Percentiles rank a stretch among this genome's conserved stretches.
Evolutionary conservation across 164 flowering plant genomes (phyloP).

Genomic region (Piper betle): DNA sequence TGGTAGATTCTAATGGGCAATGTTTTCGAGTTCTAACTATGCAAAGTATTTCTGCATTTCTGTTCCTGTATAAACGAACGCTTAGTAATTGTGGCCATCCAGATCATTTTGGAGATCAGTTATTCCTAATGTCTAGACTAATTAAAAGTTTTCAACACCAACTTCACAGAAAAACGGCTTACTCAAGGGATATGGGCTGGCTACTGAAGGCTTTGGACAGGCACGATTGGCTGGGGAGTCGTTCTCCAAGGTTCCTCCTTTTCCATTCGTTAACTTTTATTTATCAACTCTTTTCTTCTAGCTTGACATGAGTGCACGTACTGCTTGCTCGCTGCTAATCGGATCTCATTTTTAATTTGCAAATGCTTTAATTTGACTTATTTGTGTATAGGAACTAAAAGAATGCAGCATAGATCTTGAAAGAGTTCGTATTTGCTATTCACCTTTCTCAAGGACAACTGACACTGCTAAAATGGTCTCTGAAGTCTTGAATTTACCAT

Average conservation of each 20-base stretch:
- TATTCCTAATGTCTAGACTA: neutral
- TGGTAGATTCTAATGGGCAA: too few relatives aligned
- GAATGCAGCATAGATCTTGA: slow-evolving; percentile 42
- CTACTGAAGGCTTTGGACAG: slow-evolving; percentile 68
- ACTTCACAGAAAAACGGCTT: slow-evolving; percentile 62
- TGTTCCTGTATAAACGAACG: too few relatives aligned
- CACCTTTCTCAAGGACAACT: slow-evolving; percentile 85
- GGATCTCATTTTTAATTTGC: too few relatives aligned
- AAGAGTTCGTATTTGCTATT: slow-evolving; percentile 78
- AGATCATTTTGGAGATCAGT: neutral
- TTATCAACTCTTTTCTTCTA: neutral
- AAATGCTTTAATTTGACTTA: neutral
- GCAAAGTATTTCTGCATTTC: too few relatives aligned
- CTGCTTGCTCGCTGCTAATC: neutral
- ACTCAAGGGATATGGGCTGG: slow-evolving; percentile 47
- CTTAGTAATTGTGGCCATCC: too few relatives aligned
- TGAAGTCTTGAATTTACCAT: slow-evolving; percentile 51
- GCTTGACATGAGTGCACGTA: neutral
- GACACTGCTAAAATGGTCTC: slow-evolving; percentile 78
- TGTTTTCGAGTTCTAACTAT: too few relatives aligned
- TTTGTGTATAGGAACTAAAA: slow-evolving; percentile 46
- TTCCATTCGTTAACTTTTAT: neutral
- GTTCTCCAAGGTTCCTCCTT: slow-evolving; percentile 39
- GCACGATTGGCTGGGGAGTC: slow-evolving; percentile 62
- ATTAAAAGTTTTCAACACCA: too few relatives aligned